Evolutionary conservation across 257 asterid species (phyloP), one percentile per base, ranked within the genome.

Genomic region (Salvia hispanica): DNA sequence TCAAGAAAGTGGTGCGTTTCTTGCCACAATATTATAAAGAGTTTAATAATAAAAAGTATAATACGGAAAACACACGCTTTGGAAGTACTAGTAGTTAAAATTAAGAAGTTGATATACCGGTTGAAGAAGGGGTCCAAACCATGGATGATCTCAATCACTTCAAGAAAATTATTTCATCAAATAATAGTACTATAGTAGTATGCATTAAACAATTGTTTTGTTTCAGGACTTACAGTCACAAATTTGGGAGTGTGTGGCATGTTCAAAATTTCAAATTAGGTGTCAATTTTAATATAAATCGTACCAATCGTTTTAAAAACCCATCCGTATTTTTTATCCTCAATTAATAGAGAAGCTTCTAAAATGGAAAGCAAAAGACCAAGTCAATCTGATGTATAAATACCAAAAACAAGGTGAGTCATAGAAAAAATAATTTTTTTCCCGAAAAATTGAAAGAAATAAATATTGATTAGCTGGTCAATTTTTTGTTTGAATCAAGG

Each of bases 1-100:
- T 25, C 65, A 69, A 69, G 51, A 58, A 45, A 15, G 9, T 43
- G 37, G 12, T 13, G 25, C 5, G 64, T 43, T 33, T 67, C 15
- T 64, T 33, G 37, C 71, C 36, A 2, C 50, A 34, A 8, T 14
- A 8, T 14, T 50, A 16, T 47, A 36, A 0, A 4, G 6, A 36
- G 7, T 36, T 6, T 36, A 36, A 36, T 2, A 25, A 25, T 2
- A 25, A 39, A 39, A 6, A 39, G 7, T 5, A 37, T 3, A 4
- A 15, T 47, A n/a, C 1, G 18, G 8, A 47, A n/a, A n/a, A 3
- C 56, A 15, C 25, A 7, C 56, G 16, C 56, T 50, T 15, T 15
- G 43, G 40, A 62, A 43, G 21, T 3, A 14, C 16, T 18, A n/a
- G 28, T 43, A n/a, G n/a, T n/a, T n/a, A n/a, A n/a, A n/a, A n/a